These are phyloP conservation scores for Ascochyta lentis DNA, from an alignment of 2,329 filamentous ascomycete genomes.

Conservation along the genomic window DNA sequence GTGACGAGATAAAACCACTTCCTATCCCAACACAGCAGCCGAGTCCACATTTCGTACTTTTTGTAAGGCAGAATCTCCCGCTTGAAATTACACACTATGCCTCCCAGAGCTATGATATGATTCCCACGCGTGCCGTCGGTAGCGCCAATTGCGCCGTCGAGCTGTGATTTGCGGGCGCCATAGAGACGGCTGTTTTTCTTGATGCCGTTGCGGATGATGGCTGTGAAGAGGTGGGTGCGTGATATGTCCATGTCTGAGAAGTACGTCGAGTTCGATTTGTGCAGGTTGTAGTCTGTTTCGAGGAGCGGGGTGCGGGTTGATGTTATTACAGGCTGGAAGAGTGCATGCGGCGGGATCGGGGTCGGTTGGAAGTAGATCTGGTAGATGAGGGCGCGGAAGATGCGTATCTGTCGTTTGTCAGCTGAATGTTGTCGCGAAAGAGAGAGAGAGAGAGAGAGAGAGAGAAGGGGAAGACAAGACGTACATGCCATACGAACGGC, in stretches of 20 bases:
- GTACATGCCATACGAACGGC: slow-evolving; percentile 77
- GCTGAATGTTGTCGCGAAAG: not conserved
- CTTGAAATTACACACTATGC: slow-evolving; percentile 57
- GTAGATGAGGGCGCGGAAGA: slow-evolving; percentile 55
- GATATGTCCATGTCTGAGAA: slow-evolving; percentile 85
- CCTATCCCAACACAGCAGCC: slow-evolving; percentile 56
- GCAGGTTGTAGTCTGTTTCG: slow-evolving; percentile 86
- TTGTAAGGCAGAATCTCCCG: slow-evolving; percentile 54
- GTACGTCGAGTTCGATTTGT: slow-evolving; percentile 86
- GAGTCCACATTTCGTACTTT: slow-evolving; percentile 57
- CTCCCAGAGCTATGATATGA: slow-evolving; percentile 54
- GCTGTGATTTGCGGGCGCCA: slow-evolving; percentile 29
- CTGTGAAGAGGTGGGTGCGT: slow-evolving; percentile 78
- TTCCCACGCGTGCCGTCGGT: slow-evolving; percentile 31
- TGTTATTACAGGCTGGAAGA: slow-evolving; percentile 76
- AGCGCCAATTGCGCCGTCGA: slow-evolving; percentile 24
- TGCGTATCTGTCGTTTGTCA: slow-evolving; percentile 48
- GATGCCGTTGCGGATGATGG: slow-evolving; percentile 55
- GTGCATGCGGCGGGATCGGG: slow-evolving; percentile 61
- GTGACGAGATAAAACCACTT: slow-evolving; percentile 60
- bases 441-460: not conserved
- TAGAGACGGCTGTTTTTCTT: slow-evolving; percentile 37
- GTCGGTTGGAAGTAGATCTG: slow-evolving; percentile 56
- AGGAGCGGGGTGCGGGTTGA: slow-evolving; percentile 71
- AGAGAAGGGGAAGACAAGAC: slow-evolving; percentile 36